Conservation (phyloP, 1,284 basidiomycete species). For the Coniferiporia weirii region DNA sequence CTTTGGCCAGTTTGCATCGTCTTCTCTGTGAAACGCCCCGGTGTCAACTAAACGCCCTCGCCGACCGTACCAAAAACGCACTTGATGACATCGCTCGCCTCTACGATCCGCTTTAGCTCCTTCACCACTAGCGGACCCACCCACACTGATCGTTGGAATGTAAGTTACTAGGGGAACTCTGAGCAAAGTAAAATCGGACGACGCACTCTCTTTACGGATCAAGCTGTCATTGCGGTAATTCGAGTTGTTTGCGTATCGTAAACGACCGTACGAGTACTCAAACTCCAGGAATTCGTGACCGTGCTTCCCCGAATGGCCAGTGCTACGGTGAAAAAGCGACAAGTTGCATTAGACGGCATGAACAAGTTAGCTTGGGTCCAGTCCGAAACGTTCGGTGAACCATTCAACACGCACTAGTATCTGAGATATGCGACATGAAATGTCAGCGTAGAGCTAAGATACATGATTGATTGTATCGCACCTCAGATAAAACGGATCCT, state of each 20-base stretch:
- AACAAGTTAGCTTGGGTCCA: neutral
- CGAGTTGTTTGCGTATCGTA: slow-evolving; percentile 98
- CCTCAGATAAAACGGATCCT: slow-evolving; percentile 83
- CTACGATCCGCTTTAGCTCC: slow-evolving; percentile 93
- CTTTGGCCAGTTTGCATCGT: slow-evolving; percentile 97
- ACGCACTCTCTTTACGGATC: slow-evolving; percentile 96
- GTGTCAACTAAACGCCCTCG: neutral
- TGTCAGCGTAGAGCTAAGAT: neutral
- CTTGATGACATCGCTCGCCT: slow-evolving; percentile 94
- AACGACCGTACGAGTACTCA: slow-evolving; percentile 92
- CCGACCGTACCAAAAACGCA: slow-evolving; percentile 34
- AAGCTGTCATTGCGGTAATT: slow-evolving; percentile 98
- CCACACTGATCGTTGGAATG: slow-evolving; percentile 66
- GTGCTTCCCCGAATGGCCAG: slow-evolving; percentile 92
- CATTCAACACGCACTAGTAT: slow-evolving; percentile 69
- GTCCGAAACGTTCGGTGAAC: neutral
- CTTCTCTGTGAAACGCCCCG: slow-evolving; percentile 65
- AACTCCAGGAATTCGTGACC: slow-evolving; percentile 99
- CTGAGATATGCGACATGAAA: slow-evolving; percentile 33
- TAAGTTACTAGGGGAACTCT: slow-evolving; percentile 3
- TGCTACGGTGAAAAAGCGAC: slow-evolving; percentile 44
- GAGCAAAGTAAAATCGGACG: neutral
- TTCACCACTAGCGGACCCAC: slow-evolving; percentile 87
- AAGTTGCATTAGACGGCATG: neutral
- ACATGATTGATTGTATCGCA: slow-evolving; percentile 30